These are phyloP conservation scores for Mortierella sp. DNA, from an alignment of 371 early-diverging fungal genomes.

Conservation along the genomic window DNA sequence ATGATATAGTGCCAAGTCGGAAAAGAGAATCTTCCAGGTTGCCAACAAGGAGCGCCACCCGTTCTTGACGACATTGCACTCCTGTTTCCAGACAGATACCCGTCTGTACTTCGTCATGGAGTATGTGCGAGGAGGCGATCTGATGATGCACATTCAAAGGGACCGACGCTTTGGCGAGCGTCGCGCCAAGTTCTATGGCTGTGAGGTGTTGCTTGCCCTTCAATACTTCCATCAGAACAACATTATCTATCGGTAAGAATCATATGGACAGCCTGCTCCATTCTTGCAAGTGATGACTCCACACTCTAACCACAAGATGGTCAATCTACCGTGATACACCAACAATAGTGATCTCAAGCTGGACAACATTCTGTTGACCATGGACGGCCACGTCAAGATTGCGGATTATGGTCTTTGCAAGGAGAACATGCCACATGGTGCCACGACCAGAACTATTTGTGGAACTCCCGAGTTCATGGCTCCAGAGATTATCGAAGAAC, in stretches of 20 bases:
- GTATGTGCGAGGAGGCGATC: slow-evolving; percentile 95
- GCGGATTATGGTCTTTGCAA: slow-evolving; percentile 82
- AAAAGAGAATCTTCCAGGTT: slow-evolving; percentile 82
- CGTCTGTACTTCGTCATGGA: slow-evolving; percentile 96
- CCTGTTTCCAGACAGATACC: slow-evolving; percentile 90
- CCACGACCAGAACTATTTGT: slow-evolving; percentile 79
- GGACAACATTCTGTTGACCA: slow-evolving; percentile 72
- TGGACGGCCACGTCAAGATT: slow-evolving; percentile 78
- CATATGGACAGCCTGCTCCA: too few relatives aligned
- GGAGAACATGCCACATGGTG: slow-evolving; percentile 64
- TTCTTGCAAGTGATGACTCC: too few relatives aligned
- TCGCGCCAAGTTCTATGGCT: slow-evolving; percentile 83
- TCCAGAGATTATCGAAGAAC: slow-evolving; percentile 83
- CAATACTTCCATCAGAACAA: slow-evolving; percentile 81
- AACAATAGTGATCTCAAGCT: slow-evolving; percentile 71
- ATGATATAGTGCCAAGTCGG: slow-evolving; percentile 69
- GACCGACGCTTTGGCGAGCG: slow-evolving; percentile 84
- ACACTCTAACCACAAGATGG: too few relatives aligned
- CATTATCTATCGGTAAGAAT: slow-evolving; percentile 74
- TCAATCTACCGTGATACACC: too few relatives aligned
- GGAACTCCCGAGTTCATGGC: slow-evolving; percentile 92
- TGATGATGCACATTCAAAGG: slow-evolving; percentile 89
- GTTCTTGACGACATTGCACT: slow-evolving; percentile 93
- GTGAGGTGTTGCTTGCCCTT: slow-evolving; percentile 82
- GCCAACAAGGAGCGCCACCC: slow-evolving; percentile 85